phyloP scores from a whole-genome alignment of 1,284 basidiomycete species.

The Cutaneotrichosporon sp. region DNA sequence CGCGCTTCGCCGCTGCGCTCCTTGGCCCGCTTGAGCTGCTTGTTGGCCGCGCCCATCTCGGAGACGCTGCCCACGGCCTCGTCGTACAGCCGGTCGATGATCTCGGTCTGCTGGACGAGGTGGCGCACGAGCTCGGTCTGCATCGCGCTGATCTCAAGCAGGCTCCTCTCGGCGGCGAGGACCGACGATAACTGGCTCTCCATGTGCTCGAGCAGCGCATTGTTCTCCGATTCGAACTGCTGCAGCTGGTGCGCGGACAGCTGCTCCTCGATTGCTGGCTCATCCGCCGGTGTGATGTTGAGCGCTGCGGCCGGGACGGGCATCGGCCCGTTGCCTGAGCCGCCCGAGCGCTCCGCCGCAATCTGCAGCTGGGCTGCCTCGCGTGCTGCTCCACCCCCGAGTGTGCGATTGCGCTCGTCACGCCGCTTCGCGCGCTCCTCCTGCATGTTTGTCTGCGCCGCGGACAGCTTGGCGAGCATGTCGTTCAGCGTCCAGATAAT shows the following conservation, averaged over 20 bases:
- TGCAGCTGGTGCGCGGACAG: conserved; percentile 57
- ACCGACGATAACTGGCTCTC: conserved; percentile 57
- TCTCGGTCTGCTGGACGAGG: conserved; percentile 59
- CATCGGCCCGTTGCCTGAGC: not conserved
- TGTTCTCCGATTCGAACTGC: conserved; percentile 59
- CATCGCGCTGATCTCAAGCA: conserved; percentile 60
- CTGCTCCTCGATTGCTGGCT: conserved; percentile 41
- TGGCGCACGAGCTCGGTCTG: conserved; percentile 61
- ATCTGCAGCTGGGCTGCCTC: conserved; percentile 32
- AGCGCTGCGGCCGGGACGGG: conserved; percentile 8
- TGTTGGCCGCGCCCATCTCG: conserved; percentile 58
- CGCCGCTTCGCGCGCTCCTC: conserved; percentile 55
- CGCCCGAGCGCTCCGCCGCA: conserved; percentile 5
- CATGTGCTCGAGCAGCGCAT: conserved; percentile 57
- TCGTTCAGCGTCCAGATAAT: conserved; percentile 58
- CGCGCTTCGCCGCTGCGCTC: conserved; percentile 58
- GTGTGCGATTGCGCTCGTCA: conserved; percentile 42
- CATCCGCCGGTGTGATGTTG: conserved; percentile 32
- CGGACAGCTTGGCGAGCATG: conserved; percentile 54
- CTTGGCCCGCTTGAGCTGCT: conserved; percentile 59
- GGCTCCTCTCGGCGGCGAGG: conserved; percentile 57
- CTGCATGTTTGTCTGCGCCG: conserved; percentile 56
- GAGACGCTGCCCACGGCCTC: conserved; percentile 59
- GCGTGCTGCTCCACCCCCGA: conserved; percentile 42
- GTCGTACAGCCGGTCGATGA: conserved; percentile 58